Evolutionary conservation across 305 asterid genomes (phyloP).

Genomic region (Fraxinus latifolia): DNA sequence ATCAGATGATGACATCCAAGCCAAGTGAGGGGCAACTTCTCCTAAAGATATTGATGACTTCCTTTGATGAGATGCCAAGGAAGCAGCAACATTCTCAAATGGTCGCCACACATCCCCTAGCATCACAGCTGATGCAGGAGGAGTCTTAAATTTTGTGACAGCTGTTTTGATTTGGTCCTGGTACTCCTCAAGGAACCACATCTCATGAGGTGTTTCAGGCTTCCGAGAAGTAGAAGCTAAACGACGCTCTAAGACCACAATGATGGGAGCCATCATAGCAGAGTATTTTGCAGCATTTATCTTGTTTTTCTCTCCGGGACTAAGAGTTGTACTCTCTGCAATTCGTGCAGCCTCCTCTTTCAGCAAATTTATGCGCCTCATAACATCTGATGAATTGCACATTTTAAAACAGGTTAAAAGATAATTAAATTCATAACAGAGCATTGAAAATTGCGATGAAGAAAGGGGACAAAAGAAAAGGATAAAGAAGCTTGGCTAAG

Average conservation of each 20-base stretch:
- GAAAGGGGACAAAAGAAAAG: slow-evolving; percentile 18
- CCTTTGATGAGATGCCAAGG: slow-evolving; percentile 91
- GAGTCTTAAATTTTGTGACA: slow-evolving; percentile 66
- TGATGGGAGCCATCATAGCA: slow-evolving; percentile 99
- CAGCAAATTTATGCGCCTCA: slow-evolving; percentile 91
- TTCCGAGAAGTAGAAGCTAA: slow-evolving; percentile 84
- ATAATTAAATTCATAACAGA: slow-evolving; percentile 6
- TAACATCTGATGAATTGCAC: slow-evolving; percentile 61
- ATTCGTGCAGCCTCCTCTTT: slow-evolving; percentile 95
- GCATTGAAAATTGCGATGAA: slow-evolving; percentile 14
- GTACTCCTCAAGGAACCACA: slow-evolving; percentile 80
- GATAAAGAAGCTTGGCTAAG: slow-evolving; percentile 14
- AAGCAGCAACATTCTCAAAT: slow-evolving; percentile 80
- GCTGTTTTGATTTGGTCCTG: slow-evolving; percentile 79
- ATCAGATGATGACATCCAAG: slow-evolving; percentile 67
- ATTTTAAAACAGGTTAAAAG: slow-evolving; percentile 29
- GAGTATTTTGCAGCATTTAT: slow-evolving; percentile 96
- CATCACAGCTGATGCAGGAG: slow-evolving; percentile 88
- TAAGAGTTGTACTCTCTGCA: slow-evolving; percentile 76
- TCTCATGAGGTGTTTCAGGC: slow-evolving; percentile 98
- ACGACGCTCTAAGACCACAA: slow-evolving; percentile 95
- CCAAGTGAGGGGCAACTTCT: slow-evolving; percentile 94
- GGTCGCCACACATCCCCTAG: slow-evolving; percentile 97
- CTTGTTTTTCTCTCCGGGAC: slow-evolving; percentile 82
- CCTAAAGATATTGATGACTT: slow-evolving; percentile 80